Conservation (phyloP, 139 green algal species). For the Chlamydomonas eustigma region DNA sequence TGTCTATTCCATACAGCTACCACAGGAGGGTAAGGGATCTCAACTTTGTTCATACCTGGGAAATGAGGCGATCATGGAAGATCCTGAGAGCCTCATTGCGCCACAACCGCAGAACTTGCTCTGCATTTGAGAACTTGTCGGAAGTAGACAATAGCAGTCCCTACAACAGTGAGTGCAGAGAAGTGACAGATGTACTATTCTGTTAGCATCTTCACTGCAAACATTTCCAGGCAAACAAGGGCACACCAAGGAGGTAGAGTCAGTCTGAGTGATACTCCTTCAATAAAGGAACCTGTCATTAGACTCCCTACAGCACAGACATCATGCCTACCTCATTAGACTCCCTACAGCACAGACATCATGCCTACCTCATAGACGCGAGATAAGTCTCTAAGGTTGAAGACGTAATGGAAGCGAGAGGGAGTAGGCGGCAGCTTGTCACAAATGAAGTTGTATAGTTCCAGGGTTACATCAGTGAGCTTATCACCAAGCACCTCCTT, state of each 20-base stretch:
- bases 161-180: too few species aligned
- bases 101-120: slow-evolving; percentile 67
- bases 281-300: not conserved
- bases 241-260: too few species aligned
- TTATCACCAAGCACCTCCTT: slow-evolving; percentile 33
- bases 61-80: slow-evolving; percentile 71
- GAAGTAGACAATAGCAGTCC: slow-evolving; percentile 55
- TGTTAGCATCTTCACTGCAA: too few species aligned
- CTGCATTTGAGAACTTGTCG: slow-evolving; percentile 25
- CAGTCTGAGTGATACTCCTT: too few species aligned
- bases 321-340: not conserved
- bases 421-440: slow-evolving; percentile 75
- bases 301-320: not conserved
- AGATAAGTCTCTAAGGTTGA: slow-evolving; percentile 78
- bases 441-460: slow-evolving; percentile 74
- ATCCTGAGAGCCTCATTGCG: slow-evolving; percentile 68
- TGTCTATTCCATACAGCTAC: slow-evolving; percentile 11
- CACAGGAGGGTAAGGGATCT: slow-evolving; percentile 17
- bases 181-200: too few species aligned
- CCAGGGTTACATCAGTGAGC: slow-evolving; percentile 56
- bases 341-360: not conserved
- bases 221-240: too few species aligned
- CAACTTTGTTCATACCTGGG: not conserved
- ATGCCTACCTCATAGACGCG: slow-evolving; percentile 22
- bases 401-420: slow-evolving; percentile 81